These are phyloP conservation scores for Neurospora sp. DNA, from an alignment of 495 filamentous ascomycete genomes.

Conservation along the genomic window DNA sequence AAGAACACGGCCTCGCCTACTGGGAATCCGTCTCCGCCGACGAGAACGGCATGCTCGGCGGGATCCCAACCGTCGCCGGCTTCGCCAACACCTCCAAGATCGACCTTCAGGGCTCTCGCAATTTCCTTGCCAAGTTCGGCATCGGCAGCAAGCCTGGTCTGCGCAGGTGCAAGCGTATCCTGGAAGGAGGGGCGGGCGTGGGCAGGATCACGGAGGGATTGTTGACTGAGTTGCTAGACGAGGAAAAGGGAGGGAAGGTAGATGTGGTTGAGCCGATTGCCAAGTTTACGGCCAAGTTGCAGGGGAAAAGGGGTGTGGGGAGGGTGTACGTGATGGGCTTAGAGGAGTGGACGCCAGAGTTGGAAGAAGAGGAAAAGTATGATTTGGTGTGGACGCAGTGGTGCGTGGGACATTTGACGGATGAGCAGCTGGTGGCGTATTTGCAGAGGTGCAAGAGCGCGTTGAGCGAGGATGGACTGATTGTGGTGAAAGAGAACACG, in stretches of 20 bases:
- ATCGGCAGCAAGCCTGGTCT: conserved; percentile 28
- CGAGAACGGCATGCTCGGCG: conserved; percentile 75
- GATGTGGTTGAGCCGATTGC: conserved; percentile 38
- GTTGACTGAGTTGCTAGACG: not conserved
- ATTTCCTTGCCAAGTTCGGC: conserved; percentile 69
- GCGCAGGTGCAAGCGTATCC: conserved; percentile 18
- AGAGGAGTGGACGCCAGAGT: conserved; percentile 57
- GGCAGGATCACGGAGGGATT: conserved; percentile 43
- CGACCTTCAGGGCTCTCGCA: conserved; percentile 67
- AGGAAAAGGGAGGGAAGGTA: conserved; percentile 14
- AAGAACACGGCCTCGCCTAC: conserved; percentile 50
- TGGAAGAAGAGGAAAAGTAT: conserved; percentile 32
- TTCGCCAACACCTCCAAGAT: conserved; percentile 50
- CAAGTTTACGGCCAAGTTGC: conserved; percentile 41
- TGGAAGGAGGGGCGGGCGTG: conserved; percentile 50
- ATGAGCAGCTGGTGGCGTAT: conserved; percentile 60
- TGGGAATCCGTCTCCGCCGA: conserved; percentile 65
- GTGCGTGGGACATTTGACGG: conserved; percentile 89
- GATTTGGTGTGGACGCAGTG: conserved; percentile 72
- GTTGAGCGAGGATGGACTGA: conserved; percentile 40
- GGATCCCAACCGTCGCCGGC: conserved; percentile 40
- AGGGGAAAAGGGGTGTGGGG: conserved; percentile 35
- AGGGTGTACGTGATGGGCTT: conserved; percentile 52
- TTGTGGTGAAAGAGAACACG: conserved; percentile 86
- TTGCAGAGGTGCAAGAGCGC: conserved; percentile 49